Evolutionary conservation across 495 filamentous ascomycete species (phyloP).

Genomic region (Aspergillus bridgeri): DNA sequence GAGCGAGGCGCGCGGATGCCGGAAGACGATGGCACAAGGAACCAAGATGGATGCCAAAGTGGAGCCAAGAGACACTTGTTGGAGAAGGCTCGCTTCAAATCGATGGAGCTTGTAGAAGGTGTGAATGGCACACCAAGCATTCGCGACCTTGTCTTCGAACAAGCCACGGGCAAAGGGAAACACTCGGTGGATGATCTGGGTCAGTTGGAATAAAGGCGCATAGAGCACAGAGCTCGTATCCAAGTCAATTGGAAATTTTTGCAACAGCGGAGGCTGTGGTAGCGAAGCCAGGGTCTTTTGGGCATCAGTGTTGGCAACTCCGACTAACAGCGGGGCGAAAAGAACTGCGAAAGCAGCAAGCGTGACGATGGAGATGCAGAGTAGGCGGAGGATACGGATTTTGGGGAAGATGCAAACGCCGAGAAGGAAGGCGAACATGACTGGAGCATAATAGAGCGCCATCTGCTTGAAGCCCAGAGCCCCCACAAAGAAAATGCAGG

Average conservation of each 20-base stretch:
- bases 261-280: slow-evolving; percentile 54
- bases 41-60: slow-evolving; percentile 74
- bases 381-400: slow-evolving; percentile 63
- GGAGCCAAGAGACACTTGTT: slow-evolving; percentile 69
- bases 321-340: slow-evolving; percentile 67
- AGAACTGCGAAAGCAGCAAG: slow-evolving; percentile 69
- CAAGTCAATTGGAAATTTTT: slow-evolving; percentile 54
- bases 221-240: slow-evolving; percentile 66
- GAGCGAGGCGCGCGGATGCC: slow-evolving; percentile 70
- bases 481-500: slow-evolving; percentile 88
- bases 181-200: slow-evolving; percentile 81
- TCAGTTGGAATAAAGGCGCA: slow-evolving; percentile 66
- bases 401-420: slow-evolving; percentile 77
- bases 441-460: slow-evolving; percentile 94
- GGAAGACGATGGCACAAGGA: slow-evolving; percentile 74
- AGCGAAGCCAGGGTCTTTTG: slow-evolving; percentile 36
- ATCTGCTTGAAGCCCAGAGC: slow-evolving; percentile 97
- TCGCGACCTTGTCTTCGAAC: slow-evolving; percentile 98
- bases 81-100: slow-evolving; percentile 63
- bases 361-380: slow-evolving; percentile 72
- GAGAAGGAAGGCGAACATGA: slow-evolving; percentile 86
- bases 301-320: slow-evolving; percentile 37
- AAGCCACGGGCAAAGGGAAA: slow-evolving; percentile 92
- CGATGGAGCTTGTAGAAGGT: slow-evolving; percentile 79
- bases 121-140: slow-evolving; percentile 93